These are phyloP conservation scores for Xylariaceae sp. DNA, from an alignment of 2,329 filamentous ascomycete species.

Conservation along the genomic window DNA sequence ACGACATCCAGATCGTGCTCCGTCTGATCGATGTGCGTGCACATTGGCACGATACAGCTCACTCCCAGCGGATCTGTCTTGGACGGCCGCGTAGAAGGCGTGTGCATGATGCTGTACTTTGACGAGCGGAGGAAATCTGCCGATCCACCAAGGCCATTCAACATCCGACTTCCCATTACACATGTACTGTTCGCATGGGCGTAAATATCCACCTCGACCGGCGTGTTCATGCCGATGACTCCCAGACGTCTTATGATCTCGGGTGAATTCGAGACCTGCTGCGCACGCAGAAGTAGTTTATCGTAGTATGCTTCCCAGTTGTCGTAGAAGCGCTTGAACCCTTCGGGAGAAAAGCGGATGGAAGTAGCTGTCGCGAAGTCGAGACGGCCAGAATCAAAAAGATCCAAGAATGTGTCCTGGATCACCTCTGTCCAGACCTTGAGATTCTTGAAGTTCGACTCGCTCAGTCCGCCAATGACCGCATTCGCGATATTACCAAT, in stretches of 20 bases:
- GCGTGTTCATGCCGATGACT: conserved; percentile 93
- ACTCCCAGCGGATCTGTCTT: conserved; percentile 82
- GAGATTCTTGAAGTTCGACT: conserved; percentile 81
- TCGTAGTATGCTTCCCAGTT: conserved; percentile 77
- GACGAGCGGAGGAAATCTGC: conserved; percentile 69
- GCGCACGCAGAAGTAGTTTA: conserved; percentile 82
- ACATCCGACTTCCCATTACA: conserved; percentile 81
- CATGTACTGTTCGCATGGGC: conserved; percentile 89
- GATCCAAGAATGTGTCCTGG: conserved; percentile 88
- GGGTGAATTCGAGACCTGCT: conserved; percentile 84
- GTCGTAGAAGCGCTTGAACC: conserved; percentile 87
- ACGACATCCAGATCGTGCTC: conserved; percentile 91
- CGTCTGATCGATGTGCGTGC: conserved; percentile 87
- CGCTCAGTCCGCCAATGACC: conserved; percentile 77
- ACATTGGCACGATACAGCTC: conserved; percentile 89
- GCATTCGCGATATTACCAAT: conserved; percentile 95
- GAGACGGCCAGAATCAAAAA: conserved; percentile 83
- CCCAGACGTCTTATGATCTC: conserved; percentile 87
- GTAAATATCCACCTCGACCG: conserved; percentile 92
- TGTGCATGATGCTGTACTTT: conserved; percentile 92
- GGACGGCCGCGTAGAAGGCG: conserved; percentile 73
- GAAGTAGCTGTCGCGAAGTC: conserved; percentile 90
- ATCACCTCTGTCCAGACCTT: conserved; percentile 94
- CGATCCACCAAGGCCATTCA: conserved; percentile 70
- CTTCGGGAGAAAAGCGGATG: conserved; percentile 86